Conservation (phyloP, 805 yeast species). For the Pichia occidentalis region DNA sequence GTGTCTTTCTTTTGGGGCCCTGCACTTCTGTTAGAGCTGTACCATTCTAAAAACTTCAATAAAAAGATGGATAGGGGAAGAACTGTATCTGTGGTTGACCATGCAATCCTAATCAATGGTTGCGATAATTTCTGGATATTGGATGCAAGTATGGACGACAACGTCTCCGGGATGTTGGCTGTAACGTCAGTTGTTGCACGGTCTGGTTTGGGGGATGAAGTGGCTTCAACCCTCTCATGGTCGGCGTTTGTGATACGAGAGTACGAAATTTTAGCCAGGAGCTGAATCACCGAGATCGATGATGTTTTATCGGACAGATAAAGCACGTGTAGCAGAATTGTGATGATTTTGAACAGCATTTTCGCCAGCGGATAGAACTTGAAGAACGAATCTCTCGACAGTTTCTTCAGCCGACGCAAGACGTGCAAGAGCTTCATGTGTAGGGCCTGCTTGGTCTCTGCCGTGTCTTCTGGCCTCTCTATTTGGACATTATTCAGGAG, state of each 20-base stretch:
- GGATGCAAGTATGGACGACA: slow-evolving; percentile 2
- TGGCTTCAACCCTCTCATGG: slow-evolving; percentile 34
- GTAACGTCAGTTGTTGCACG: neutral
- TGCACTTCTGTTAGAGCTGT: slow-evolving; percentile 70
- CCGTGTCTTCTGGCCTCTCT: neutral
- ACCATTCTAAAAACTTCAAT: slow-evolving; percentile 87
- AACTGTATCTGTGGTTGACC: slow-evolving; percentile 34
- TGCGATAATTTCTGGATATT: slow-evolving; percentile 4
- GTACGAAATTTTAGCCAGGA: slow-evolving; percentile 55
- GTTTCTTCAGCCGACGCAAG: neutral
- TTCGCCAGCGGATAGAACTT: slow-evolving; percentile 56
- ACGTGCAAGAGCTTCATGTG: neutral
- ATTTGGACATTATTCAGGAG: slow-evolving; percentile 33
- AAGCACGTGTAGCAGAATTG: slow-evolving; percentile 52
- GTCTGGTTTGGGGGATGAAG: slow-evolving; percentile 1
- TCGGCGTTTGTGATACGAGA: slow-evolving; percentile 53
- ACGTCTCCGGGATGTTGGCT: slow-evolving; percentile 7
- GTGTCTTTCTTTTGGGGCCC: slow-evolving; percentile 45
- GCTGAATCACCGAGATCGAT: slow-evolving; percentile 57
- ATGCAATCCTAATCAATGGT: slow-evolving; percentile 23
- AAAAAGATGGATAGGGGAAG: slow-evolving; percentile 80
- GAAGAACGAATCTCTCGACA: slow-evolving; percentile 35
- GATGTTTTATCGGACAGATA: slow-evolving; percentile 63
- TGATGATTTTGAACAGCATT: slow-evolving; percentile 38
- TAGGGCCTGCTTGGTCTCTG: neutral